Evolutionary conservation across 176 grass and related monocot species (phyloP).

Genomic region (Tuctoria greenei): DNA sequence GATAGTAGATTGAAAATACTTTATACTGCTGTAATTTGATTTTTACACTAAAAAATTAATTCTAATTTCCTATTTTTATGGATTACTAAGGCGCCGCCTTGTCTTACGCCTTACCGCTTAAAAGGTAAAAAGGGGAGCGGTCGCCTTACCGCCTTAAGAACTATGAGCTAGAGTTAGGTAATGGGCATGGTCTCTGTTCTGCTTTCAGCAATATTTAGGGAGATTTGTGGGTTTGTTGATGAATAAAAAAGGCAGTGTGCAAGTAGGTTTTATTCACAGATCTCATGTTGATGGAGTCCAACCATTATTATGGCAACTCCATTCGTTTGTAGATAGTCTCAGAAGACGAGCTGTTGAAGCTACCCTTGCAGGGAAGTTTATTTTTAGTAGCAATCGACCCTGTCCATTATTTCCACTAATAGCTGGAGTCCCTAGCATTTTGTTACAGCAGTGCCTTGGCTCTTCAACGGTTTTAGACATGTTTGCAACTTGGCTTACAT

Average conservation of each 20-base stretch:
- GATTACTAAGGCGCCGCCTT: too few relatives aligned
- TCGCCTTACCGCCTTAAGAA: background rate
- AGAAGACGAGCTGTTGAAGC: background rate
- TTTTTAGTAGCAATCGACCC: background rate
- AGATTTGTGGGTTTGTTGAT: background rate
- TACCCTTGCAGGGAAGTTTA: background rate
- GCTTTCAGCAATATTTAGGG: background rate
- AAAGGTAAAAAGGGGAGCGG: too few relatives aligned
- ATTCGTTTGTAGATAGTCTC: background rate
- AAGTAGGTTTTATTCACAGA: background rate
- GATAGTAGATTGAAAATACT: too few relatives aligned
- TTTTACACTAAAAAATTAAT: too few relatives aligned
- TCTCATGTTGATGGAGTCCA: background rate
- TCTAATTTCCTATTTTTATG: too few relatives aligned
- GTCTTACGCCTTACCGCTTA: too few relatives aligned
- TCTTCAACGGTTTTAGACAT: conserved; percentile 2
- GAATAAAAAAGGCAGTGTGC: background rate
- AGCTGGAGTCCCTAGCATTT: background rate
- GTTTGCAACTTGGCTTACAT: background rate
- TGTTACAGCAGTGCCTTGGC: background rate
- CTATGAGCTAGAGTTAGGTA: background rate
- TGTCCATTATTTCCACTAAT: background rate
- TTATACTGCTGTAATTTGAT: too few relatives aligned
- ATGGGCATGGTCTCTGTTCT: background rate
- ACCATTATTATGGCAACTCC: background rate